Evolutionary conservation across 2,329 filamentous ascomycete genomes (phyloP), one percentile per base, ranked within the genome.

Genomic region (Talaromyces sp.): DNA sequence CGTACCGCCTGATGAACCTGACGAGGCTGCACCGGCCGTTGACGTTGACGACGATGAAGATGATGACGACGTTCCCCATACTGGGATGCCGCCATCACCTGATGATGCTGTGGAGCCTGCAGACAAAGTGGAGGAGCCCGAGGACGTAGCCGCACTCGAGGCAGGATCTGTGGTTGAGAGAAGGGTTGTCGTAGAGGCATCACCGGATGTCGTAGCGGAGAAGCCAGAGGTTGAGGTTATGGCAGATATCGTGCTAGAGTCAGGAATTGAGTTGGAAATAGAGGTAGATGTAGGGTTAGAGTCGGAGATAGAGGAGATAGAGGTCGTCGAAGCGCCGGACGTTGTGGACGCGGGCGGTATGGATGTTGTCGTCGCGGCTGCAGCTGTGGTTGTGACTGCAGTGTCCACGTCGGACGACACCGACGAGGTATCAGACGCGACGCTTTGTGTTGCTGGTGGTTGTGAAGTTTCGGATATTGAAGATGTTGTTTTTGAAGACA

Each of bases 1-100:
- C 22, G 22, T 42, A 36, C 57, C 39, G 8, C 44, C 36, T 44
- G 67, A 51, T 9, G 64, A 62, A 22, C 62, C 64, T 3, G 67
- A 49, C 10, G 64, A 62, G 22, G 60, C 64, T 6, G 58, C 33
- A 51, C 47, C 11, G 27, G 60, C 19, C 4, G 42, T 57, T 57
- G 58, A 54, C 0, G 27, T 27, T n/a, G 55, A 54, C 19, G 49
- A 58, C 25, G 32, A 53, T 1, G 27, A 49, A 7, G 55, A 57
- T 17, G 49, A 49, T 11, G 55, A 54, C 22, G 51, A 58, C 22
- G 32, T 51, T 36, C 36, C 55, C 11, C 39, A 55, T 11, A 51
- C 49, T 13, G 22, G n/a, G 9, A 54, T 28, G 27, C 30, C 57
- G 8, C 49, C 32, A 25, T n/a, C 15, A 17, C 22, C 22, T 27